Base-by-base conservation (phyloP, 805 yeast species). In the Kluyveromyces aestuarii region DNA sequence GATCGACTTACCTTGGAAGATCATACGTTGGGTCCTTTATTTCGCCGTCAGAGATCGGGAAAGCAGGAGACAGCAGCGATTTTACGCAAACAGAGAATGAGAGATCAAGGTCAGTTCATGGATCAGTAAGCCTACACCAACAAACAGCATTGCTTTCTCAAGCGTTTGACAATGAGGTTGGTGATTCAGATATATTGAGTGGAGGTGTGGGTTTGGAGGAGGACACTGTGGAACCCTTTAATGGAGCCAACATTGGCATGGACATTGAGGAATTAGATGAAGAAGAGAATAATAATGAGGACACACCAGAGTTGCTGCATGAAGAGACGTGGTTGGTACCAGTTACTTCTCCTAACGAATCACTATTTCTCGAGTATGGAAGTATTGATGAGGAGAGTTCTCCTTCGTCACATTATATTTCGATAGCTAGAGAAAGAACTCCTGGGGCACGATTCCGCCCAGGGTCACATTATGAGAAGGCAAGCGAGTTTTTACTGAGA, bases 131-230 rank as follows among this genome's bases (percentile, higher is more conserved):
- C 18, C 48, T 65, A 37, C 68, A 65, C 45, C 61, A 53, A 45
- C 63, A 65, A 44, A 65, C 70, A 1, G 69, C 68, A 0, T 60
- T 57, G n/a, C 51, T 66, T 11, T 59, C 67, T 18, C 56, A 60
- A 44, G 58, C 56, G 27, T 64, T 64, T 35, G 55, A 57, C 37
- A 56, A 50, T 10, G 54, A 55, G 19, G 35, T 42, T 5, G 40
- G 8, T 5, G 40, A n/a, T 19, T 30, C 35, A 5, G 35, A 30
- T 30, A 11, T 30, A 30, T 11, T 30, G 14, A 30, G 11, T 10
- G 7, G 7, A 30, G 35, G 14, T 13, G 14, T 30, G 35, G 14
- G 14, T 30, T 10, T 30, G 35, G 35, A 30, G 11, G 35, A 30
- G 8, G 35, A 30, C 14, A 13, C 35, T 11, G 35, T 30, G 7